A percentile compares a stretch with the other conserved stretches of the same genome.
Conservation (phyloP, 106 monocot species). For the Dendrobium nobile region DNA sequence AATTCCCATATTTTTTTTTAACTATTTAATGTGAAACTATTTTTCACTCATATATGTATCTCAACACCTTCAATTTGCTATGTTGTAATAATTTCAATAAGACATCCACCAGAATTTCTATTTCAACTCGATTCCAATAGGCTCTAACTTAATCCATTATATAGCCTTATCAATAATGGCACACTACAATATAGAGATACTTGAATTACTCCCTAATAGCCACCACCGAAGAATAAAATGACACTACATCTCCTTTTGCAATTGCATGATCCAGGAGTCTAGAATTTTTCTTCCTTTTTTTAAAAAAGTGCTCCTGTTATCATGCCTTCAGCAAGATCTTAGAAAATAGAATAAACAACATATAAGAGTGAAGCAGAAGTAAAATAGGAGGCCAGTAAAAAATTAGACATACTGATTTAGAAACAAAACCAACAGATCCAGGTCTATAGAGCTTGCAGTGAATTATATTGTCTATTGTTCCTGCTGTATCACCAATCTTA, state of each 20-base stretch:
- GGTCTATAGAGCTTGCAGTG: constrained; percentile 95
- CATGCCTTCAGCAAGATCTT: not conserved
- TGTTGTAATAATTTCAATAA: not conserved
- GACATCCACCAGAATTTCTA: not conserved
- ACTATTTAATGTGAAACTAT: not conserved
- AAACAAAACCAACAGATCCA: constrained; percentile 97
- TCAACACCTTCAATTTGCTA: not conserved
- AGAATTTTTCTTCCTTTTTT: not conserved
- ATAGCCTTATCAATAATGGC: not conserved
- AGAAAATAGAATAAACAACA: not conserved
- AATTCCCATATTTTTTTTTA: not conserved
- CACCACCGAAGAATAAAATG: not conserved
- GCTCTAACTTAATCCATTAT: not conserved
- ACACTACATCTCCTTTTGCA: not conserved
- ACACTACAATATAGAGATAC: not conserved
- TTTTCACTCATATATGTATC: not conserved
- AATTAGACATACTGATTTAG: constrained; percentile 75
- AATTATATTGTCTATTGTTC: constrained; percentile 97
- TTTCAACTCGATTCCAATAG: not conserved
- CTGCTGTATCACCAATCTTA: constrained; percentile 98
- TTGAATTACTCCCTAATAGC: not conserved
- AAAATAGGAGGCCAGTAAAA: not conserved
- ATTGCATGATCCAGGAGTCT: not conserved
- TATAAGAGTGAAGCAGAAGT: not conserved
- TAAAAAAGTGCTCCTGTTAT: not conserved